phyloP scores from a whole-genome alignment of 495 filamentous ascomycete genomes.

The Lepraria neglecta region DNA sequence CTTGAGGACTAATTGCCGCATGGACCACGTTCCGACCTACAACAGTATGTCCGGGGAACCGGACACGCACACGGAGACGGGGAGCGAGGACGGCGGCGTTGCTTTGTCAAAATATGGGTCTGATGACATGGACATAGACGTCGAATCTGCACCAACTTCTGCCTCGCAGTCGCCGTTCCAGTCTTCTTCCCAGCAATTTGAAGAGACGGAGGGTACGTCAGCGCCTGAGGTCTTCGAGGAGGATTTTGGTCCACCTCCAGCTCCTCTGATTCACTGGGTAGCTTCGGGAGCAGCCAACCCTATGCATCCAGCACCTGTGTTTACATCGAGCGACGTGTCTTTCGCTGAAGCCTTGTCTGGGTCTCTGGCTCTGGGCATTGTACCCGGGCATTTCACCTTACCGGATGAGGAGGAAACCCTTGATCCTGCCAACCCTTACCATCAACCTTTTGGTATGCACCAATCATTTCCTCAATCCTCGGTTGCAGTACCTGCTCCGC shows the following conservation, averaged over 20 bases:
- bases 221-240: neutral
- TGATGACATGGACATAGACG: slow-evolving; percentile 15
- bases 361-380: neutral
- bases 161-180: slow-evolving; percentile 10
- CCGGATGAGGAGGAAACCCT: slow-evolving; percentile 5
- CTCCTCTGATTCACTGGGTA: neutral
- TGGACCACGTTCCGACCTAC: neutral
- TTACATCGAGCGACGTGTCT: neutral
- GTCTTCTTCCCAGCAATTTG: slow-evolving; percentile 6
- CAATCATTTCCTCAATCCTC: slow-evolving; percentile 13
- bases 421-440: slow-evolving; percentile 11
- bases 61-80: slow-evolving; percentile 14
- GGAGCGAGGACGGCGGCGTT: slow-evolving; percentile 17
- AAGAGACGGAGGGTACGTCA: neutral
- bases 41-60: slow-evolving; percentile 11
- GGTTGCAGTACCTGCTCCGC: slow-evolving; percentile 9
- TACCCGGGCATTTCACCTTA: slow-evolving; percentile 1
- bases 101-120: slow-evolving; percentile 13
- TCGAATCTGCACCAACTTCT: slow-evolving; percentile 11
- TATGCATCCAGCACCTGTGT: neutral
- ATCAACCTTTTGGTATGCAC: slow-evolving; percentile 13
- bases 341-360: slow-evolving; percentile 9
- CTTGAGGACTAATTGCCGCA: neutral
- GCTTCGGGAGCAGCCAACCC: neutral
- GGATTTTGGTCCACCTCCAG: neutral